Base-by-base conservation (phyloP, 2,329 filamentous ascomycete species). In the Sclerotinia trifoliorum region DNA sequence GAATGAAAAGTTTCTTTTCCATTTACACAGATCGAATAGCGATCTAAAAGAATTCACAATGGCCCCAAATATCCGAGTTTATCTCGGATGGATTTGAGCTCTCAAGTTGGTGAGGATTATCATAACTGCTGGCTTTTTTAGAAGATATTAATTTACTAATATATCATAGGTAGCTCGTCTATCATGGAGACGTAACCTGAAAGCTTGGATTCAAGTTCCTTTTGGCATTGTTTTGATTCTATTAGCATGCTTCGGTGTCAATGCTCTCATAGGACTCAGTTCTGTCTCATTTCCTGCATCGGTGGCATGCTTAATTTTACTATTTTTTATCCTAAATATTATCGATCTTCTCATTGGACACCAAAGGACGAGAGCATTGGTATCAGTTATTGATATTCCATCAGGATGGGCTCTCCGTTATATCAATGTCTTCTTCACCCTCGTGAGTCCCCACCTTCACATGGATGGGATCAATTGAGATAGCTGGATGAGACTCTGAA, bases 211-310 rank as follows among this genome's bases (percentile, higher is more conserved):
- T 35, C 81, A 81, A 70, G 81, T 86, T 0, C 86, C 85, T 0
- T 52, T 80, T 58, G 80, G 80, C 21, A 70, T 80, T 65, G 46
- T 80, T 0, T 57, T 79, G 13, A 78, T 81, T 46, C 72, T 82
- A 10, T 71, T 80, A 26, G 75, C 78, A 63, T 81, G 79, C 70
- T 81, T 80, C 72, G 80, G 80, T 8, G 73, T 82, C 46, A 75
- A 80, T 73, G 75, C 75, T 57, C 75, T 81, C 1, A 81, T 82
- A 68, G 78, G 78, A 17, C 75, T 83, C 10, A 80, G 82, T 66
- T 79, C 80, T 29, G 80, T 87, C 10, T 80, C 83, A 0, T 89
- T 89, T 70, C 86, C 86, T 0, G 83, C 86, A 2, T 87, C 85
- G 2, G 86, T 88, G 3, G 85, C 86, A 5, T 85, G 84, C 55